Evolutionary conservation across 2,329 filamentous ascomycete genomes (phyloP).

Genomic region (Davidsoniella virescens): DNA sequence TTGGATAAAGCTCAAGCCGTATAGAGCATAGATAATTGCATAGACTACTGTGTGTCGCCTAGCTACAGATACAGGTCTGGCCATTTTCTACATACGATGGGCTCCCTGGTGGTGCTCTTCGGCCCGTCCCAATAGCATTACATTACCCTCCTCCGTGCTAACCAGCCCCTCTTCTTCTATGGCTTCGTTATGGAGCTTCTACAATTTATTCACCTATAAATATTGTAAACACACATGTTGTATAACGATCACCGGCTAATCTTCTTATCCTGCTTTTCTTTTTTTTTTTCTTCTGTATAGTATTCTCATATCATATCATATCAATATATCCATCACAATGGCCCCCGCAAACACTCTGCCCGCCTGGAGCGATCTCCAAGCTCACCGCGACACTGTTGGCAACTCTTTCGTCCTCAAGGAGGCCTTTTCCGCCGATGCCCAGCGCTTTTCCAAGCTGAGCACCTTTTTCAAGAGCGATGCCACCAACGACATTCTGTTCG

Average conservation of each 20-base stretch:
- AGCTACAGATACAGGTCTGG: not conserved
- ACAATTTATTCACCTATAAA: not conserved
- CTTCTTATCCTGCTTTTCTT: not conserved
- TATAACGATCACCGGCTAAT: no score
- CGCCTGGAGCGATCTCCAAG: slow-evolving; percentile 80
- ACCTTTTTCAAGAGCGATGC: slow-evolving; percentile 74
- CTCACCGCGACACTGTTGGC: slow-evolving; percentile 73
- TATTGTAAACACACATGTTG: no score
- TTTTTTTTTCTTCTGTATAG: not conserved
- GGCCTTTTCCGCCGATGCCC: slow-evolving; percentile 73
- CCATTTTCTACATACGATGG: slow-evolving; percentile 4
- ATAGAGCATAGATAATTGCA: not conserved
- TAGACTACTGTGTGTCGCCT: not conserved
- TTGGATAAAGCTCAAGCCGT: no score
- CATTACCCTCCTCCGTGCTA: not conserved
- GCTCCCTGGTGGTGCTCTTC: slow-evolving; percentile 2
- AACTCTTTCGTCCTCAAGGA: slow-evolving; percentile 88
- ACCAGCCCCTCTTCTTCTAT: not conserved
- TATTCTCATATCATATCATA: not conserved
- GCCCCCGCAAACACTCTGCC: slow-evolving; percentile 72
- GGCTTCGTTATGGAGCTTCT: no score
- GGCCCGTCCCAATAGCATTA: slow-evolving; percentile 3
- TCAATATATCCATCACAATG: slow-evolving; percentile 30
- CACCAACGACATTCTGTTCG: slow-evolving; percentile 78
- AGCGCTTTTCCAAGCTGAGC: slow-evolving; percentile 81